Evolutionary conservation across 2,329 filamentous ascomycete species (phyloP), one percentile per base, ranked within the genome.

Genomic region (Penicillium polonicum): DNA sequence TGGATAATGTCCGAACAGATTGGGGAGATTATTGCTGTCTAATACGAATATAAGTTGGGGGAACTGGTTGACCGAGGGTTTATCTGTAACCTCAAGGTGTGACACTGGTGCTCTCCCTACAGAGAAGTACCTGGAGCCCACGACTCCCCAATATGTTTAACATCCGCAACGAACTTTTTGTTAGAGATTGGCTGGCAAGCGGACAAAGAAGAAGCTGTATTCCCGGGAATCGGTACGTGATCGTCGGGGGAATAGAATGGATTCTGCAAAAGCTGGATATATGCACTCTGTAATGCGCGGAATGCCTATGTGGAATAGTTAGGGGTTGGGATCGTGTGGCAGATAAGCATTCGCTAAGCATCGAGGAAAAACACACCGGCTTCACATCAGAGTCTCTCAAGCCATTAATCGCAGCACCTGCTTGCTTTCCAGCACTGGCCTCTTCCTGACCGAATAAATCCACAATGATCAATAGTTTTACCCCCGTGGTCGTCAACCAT

Each of bases 191-290:
- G 87, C 72, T 86, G 77, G 10, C 77, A 78, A 17, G 76, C 77
- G 5, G 80, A 74, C 43, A 73, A 71, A 41, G 76, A 68, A 43
- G 78, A 54, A 42, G 55, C 72, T 36, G 76, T 75, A 46, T 77
- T 76, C 49, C 80, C 79, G 46, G 74, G 73, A 36, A 79, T 83
- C 48, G 88, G 89, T 61, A 83, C 83, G 50, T 92, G 87, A 68
- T 93, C 89, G 71, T 97, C 92, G 10, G 93, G 93, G 46, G 89
- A 87, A 74, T 92, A 97, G 76, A 99, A 99, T 0, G 93, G 93
- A 70, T 99, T 97, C 76, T 96, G 89, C 64, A 97, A 78, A 51
- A 99, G 79, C 60, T 86, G 81, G 57, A 97, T 89, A 69, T 97
- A 99, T 31, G 93, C 92, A n/a, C 84, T 88, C 78, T 97, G 94